phyloP scores from a whole-genome alignment of 805 yeast species.

The Maudiozyma barnettii region DNA sequence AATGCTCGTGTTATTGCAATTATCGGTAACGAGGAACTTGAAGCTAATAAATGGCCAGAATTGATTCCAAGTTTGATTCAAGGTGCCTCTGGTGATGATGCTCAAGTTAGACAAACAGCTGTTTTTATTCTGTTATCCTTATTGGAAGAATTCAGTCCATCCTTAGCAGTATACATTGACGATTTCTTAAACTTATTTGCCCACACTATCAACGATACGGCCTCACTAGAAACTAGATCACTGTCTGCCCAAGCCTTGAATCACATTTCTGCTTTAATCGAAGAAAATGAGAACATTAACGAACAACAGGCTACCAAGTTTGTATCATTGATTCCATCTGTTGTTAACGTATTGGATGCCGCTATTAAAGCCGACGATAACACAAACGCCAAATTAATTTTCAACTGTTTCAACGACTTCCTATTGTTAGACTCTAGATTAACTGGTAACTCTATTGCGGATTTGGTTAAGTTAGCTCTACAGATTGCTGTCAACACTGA shows the following conservation, averaged over 20 bases:
- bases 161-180: conserved; percentile 47
- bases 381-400: conserved; percentile 62
- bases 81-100: conserved; percentile 48
- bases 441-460: conserved; percentile 64
- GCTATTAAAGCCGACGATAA: conserved; percentile 63
- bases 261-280: conserved; percentile 54
- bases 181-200: conserved; percentile 67
- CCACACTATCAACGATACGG: conserved; percentile 52
- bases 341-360: conserved; percentile 73
- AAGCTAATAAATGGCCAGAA: conserved; percentile 61
- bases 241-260: conserved; percentile 74
- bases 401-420: conserved; percentile 77
- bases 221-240: conserved; percentile 66
- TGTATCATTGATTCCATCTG: conserved; percentile 60
- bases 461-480: conserved; percentile 60
- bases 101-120: conserved; percentile 68
- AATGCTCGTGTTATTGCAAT: conserved; percentile 83
- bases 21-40: conserved; percentile 70
- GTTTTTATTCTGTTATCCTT: conserved; percentile 69
- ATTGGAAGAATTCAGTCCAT: conserved; percentile 59
- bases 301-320: conserved; percentile 45
- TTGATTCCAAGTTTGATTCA: conserved; percentile 62
- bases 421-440: conserved; percentile 67
- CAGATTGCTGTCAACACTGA: conserved; percentile 60
- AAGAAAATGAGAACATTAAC: conserved; percentile 43